A percentile compares a stretch with the other conserved stretches of the same genome.
Evolutionary conservation across 2,329 filamentous ascomycete species (phyloP).

Genomic region (Fusarium guadeloupense): DNA sequence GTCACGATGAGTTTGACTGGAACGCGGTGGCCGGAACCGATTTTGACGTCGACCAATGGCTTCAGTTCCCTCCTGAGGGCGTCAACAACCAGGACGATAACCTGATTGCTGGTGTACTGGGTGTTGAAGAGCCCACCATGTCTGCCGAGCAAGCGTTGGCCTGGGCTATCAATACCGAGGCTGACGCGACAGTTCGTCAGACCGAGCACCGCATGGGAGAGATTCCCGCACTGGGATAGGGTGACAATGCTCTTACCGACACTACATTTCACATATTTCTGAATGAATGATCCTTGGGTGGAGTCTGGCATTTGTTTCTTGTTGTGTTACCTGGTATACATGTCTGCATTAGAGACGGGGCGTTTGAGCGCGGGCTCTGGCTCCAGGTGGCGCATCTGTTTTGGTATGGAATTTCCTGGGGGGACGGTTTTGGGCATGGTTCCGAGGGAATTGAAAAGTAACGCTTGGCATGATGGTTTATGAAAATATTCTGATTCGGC

Average conservation of each 20-base stretch:
- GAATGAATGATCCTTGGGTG: conserved; percentile 2
- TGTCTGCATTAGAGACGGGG: conserved; percentile 37
- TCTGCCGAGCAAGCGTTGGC: conserved; percentile 44
- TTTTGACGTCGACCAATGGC: conserved; percentile 67
- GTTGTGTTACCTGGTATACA: conserved; percentile 28
- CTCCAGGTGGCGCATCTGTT: conserved; percentile 32
- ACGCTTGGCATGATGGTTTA: conserved; percentile 39
- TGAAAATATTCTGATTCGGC: conserved; percentile 36
- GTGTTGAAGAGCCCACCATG: conserved; percentile 42
- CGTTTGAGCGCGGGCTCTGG: conserved; percentile 36
- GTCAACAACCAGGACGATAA: conserved; percentile 52
- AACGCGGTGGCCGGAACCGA: conserved; percentile 61
- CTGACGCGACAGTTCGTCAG: conserved; percentile 29
- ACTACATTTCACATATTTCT: not conserved
- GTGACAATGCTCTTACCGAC: not conserved
- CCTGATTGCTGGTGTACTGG: conserved; percentile 49
- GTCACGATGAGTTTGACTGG: conserved; percentile 63
- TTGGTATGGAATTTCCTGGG: conserved; percentile 15
- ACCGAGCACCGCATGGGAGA: conserved; percentile 20
- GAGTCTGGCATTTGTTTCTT: conserved; percentile 20
- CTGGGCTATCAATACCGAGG: conserved; percentile 43
- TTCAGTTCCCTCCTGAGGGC: conserved; percentile 65
- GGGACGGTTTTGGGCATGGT: conserved; percentile 24
- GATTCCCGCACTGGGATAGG: conserved; percentile 33
- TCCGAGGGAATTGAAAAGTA: conserved; percentile 34